Conservation (phyloP, 169 alveolate species). For the Amoebophrya sp. region DNA sequence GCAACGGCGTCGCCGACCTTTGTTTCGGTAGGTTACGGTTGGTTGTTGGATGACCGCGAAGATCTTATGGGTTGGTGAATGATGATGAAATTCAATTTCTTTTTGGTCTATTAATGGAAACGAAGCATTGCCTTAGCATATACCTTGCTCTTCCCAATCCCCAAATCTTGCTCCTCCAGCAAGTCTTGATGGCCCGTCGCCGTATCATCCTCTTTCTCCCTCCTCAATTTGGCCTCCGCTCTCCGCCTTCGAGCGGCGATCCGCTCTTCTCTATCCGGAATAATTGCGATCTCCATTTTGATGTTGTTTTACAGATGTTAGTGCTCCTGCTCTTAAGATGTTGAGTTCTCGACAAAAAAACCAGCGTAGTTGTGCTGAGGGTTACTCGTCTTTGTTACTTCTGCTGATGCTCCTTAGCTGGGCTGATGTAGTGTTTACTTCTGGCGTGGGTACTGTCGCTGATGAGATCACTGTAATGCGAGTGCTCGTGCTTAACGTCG, state of each 20-base stretch:
- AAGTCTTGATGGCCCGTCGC: neutral
- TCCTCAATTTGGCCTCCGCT: neutral
- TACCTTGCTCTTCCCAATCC: neutral
- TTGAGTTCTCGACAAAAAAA: too few relatives aligned
- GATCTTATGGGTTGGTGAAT: neutral
- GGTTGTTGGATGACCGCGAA: neutral
- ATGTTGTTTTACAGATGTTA: neutral
- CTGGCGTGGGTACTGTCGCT: too few relatives aligned
- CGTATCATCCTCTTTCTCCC: neutral
- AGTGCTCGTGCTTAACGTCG: too few relatives aligned
- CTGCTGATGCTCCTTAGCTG: too few relatives aligned
- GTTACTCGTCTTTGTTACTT: too few relatives aligned
- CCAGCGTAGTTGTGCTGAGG: too few relatives aligned
- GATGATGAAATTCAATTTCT: neutral
- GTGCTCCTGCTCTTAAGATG: too few relatives aligned
- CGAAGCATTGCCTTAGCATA: too few relatives aligned
- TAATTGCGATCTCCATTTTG: neutral
- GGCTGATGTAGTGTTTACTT: too few relatives aligned
- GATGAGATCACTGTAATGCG: too few relatives aligned
- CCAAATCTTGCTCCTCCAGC: neutral
- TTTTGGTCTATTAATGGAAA: neutral
- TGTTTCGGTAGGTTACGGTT: neutral
- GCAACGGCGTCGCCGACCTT: neutral
- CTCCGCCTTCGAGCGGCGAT: conserved; percentile 4
- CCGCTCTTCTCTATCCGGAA: neutral